Percentiles rank a stretch among this genome's conserved stretches.
Evolutionary conservation across 1,284 basidiomycete species (phyloP).

Genomic region (Ganoderma leucocontextum): DNA sequence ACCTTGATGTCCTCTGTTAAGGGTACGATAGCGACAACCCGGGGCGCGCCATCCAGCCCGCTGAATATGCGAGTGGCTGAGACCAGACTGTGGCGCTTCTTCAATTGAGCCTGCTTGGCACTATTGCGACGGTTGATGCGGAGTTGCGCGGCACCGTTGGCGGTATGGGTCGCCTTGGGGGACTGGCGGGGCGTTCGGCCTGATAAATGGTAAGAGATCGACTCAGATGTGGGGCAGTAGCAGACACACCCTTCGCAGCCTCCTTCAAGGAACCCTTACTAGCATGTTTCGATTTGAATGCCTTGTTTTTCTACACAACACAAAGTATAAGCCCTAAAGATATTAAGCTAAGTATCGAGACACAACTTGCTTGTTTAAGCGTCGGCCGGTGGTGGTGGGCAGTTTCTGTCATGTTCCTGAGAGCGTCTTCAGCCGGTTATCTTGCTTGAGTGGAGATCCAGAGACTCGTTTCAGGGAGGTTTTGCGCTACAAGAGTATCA

Average conservation of each 20-base stretch:
- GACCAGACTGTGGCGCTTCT: constrained; percentile 76
- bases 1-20: constrained; percentile 75
- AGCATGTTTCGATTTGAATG: constrained; percentile 90
- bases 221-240: not conserved
- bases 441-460: not conserved
- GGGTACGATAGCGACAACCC: constrained; percentile 84
- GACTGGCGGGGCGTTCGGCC: constrained; percentile 49
- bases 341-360: constrained; percentile 8
- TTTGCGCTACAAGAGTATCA: not conserved
- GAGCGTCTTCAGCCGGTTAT: not conserved
- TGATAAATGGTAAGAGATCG: not conserved
- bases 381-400: constrained; percentile 76
- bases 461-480: not conserved
- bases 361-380: constrained; percentile 79
- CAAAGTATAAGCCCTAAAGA: not conserved
- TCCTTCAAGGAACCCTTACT: constrained; percentile 85
- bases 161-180: constrained; percentile 55
- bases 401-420: constrained; percentile 25
- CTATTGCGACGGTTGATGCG: constrained; percentile 80
- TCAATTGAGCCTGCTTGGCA: constrained; percentile 78
- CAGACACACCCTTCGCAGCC: constrained; percentile 75
- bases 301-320: constrained; percentile 79
- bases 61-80: constrained; percentile 79
- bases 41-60: constrained; percentile 80
- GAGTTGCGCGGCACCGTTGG: constrained; percentile 60